Conservation (phyloP, 257 asterid species). For the Misopates orontium region DNA sequence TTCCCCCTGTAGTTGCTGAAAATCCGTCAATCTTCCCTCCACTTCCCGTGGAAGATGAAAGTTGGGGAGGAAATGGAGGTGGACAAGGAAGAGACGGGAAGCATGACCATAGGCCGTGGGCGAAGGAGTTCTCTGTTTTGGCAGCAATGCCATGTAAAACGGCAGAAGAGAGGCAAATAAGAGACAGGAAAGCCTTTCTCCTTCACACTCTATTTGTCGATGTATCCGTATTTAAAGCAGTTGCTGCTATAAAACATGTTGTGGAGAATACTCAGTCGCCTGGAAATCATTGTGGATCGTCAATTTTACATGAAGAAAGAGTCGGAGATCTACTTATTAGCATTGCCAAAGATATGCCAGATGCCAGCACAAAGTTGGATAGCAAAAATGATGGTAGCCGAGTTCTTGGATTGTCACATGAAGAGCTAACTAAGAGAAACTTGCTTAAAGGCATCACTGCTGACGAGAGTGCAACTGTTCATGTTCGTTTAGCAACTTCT, state of each 20-base stretch:
- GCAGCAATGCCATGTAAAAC: constrained; percentile 83
- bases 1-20: constrained; percentile 62
- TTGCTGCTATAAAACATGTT: constrained; percentile 48
- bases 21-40: constrained; percentile 57
- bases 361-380: constrained; percentile 63
- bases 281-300: constrained; percentile 29
- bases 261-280: constrained; percentile 32
- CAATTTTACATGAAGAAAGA: constrained; percentile 43
- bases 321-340: constrained; percentile 58
- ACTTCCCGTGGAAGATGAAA: constrained; percentile 70
- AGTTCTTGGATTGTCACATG: constrained; percentile 58
- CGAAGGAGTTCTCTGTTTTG: constrained; percentile 59
- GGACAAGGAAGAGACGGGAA: constrained; percentile 66
- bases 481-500: constrained; percentile 46
- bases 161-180: constrained; percentile 63
- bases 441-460: constrained; percentile 85
- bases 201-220: constrained; percentile 77
- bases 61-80: constrained; percentile 88
- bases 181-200: constrained; percentile 80
- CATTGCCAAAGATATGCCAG: constrained; percentile 53
- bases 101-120: constrained; percentile 61
- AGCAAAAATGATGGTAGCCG: constrained; percentile 60
- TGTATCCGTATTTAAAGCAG: constrained; percentile 66
- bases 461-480: constrained; percentile 75
- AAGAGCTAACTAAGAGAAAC: constrained; percentile 60